These are phyloP conservation scores for Fraxinus americana DNA, from an alignment of 257 asterid species.

Conservation along the genomic window DNA sequence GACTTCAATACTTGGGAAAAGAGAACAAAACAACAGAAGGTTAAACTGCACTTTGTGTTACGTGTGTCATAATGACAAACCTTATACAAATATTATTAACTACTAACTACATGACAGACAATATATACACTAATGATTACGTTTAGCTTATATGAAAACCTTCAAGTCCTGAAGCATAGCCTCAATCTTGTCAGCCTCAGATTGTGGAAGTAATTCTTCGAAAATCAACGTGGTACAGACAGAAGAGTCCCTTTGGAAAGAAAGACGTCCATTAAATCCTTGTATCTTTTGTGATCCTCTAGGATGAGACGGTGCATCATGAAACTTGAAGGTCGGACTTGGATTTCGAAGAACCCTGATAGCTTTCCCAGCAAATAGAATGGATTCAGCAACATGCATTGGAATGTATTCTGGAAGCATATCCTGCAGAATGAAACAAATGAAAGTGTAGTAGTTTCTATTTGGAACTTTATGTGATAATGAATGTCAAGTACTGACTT, in stretches of 20 bases:
- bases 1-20: constrained; percentile 7
- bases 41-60: neutral
- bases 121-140: constrained; percentile 2
- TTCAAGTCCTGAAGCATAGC: constrained; percentile 84
- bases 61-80: neutral
- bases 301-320: constrained; percentile 49
- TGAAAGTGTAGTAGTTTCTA: neutral
- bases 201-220: constrained; percentile 87
- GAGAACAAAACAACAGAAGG: neutral
- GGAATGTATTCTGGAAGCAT: constrained; percentile 96
- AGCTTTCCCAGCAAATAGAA: constrained; percentile 97
- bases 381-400: constrained; percentile 77
- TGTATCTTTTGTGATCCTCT: constrained; percentile 70
- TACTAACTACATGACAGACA: constrained; percentile 11
- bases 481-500: neutral
- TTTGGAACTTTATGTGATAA: neutral
- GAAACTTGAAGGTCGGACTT: constrained; percentile 58
- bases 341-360: constrained; percentile 95
- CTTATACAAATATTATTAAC: constrained; percentile 12
- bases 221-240: constrained; percentile 48
- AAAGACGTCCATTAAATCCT: constrained; percentile 41
- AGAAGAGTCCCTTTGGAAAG: constrained; percentile 53
- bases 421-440: constrained; percentile 55
- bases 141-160: constrained; percentile 43
- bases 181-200: constrained; percentile 92